Evolutionary conservation across 495 filamentous ascomycete species (phyloP), one percentile per base, ranked within the genome.

Genomic region (Barbatosphaeria neglecta): DNA sequence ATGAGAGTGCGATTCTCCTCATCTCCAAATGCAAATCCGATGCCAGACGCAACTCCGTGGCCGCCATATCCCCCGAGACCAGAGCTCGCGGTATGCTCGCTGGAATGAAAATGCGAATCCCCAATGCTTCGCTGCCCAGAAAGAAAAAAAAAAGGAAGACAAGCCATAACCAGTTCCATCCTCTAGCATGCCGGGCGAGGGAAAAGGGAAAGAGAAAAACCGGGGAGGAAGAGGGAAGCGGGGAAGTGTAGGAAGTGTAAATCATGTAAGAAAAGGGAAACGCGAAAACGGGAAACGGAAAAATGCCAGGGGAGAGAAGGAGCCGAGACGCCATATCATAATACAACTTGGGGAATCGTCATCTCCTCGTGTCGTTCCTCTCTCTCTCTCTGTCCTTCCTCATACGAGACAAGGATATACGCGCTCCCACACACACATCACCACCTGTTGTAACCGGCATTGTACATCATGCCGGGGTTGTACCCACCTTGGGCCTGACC

Each of bases 401-500:
- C 25, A 27, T 28, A n/a, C n/a, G n/a, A n/a, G n/a, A n/a, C n/a
- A n/a, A n/a, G n/a, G n/a, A n/a, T n/a, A n/a, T n/a, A n/a, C n/a
- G n/a, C n/a, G n/a, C n/a, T n/a, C n/a, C n/a, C n/a, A n/a, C n/a
- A n/a, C n/a, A n/a, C n/a, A n/a, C n/a, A n/a, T 82, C 80, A 90
- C 83, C 85, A 87, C 54, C 80, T 73, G 63, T 73, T 73, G 59
- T 84, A 82, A 48, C 78, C 79, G 60, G 76, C 74, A 62, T 84
- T 86, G 65, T 95, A 95, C 77, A 89, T 86, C 80, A 88, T 83
- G 63, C 63, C 77, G 53, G 80, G 84, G 66, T 86, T 89, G 81
- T 90, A 95, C 87, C 89, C 92, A 95, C 90, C 90, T 94, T 90
- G 88, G 72, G 81, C 80, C 80, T 95, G 92, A 69, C 83, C 82